Base-by-base conservation (phyloP, 352 stramenopile genomes). In the Hyaloperonospora arabidopsidis region DNA sequence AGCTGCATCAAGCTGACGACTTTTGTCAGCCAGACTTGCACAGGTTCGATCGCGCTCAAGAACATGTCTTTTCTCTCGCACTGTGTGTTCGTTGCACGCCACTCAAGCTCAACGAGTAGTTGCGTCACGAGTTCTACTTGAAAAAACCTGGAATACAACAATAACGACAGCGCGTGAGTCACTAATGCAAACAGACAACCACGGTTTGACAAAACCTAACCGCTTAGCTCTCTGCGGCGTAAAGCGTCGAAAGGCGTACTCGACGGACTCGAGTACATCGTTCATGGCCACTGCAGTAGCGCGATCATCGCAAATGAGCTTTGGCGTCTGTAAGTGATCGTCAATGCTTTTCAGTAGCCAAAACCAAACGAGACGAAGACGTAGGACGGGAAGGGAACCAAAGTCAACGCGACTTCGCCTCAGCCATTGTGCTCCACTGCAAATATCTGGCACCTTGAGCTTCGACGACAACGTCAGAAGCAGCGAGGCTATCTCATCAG, bases 171-270 rank as follows among this genome's bases (percentile, higher is more conserved):
- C 12, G 39, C 38, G 28, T 28, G 21, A 59, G 21, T 49, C 18
- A 54, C 23, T 15, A 10, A 48, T 41, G 7, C 6, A 48, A 21
- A 17, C 25, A 29, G 4, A 23, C 15, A 4, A 18, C 19, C 25
- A 32, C 2, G 3, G 25, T 45, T 2, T 5, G 12, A 5, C 12
- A 7, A 25, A 35, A 5, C 12, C 54, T 53, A 58, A 84, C 76
- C 72, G 57, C 25, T 76, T 74, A 17, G 52, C 43, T 5, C 64
- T 63, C 1, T 53, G 18, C 1, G 77, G 72, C 1, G 74, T 66
- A 23, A 83, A 84, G 3, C 72, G 72, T 8, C 77, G 74, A 21
- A 85, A 76, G 18, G 68, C 61, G 45, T 84, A 85, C 58, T 87
- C 77, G 43, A 87, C 40, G 3, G 68, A 76, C 66, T 85, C 70